phyloP scores from a whole-genome alignment of 192 early-diverging fungal genomes.

The Backusella luteola region DNA sequence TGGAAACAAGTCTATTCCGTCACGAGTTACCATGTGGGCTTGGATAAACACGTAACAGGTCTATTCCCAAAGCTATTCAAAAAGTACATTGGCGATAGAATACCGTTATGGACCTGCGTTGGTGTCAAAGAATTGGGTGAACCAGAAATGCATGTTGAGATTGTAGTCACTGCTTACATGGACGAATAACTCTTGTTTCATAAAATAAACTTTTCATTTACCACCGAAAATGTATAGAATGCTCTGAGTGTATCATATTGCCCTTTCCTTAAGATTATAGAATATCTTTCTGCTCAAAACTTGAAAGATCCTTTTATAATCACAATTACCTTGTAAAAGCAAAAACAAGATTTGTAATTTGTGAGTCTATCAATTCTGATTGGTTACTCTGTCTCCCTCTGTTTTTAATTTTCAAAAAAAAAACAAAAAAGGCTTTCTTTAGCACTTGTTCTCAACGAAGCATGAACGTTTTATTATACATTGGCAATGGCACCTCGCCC shows the following conservation, averaged over 20 bases:
- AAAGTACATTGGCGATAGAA: slow-evolving; percentile 1
- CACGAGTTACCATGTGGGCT: not conserved
- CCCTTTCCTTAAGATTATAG: no score
- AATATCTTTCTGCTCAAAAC: no score
- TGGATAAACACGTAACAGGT: not conserved
- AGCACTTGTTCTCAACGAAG: not conserved
- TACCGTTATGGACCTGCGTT: not conserved
- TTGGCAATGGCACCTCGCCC: slow-evolving; percentile 70
- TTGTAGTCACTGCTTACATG: not conserved
- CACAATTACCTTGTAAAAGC: no score
- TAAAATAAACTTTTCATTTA: no score
- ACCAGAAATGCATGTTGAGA: slow-evolving; percentile 10
- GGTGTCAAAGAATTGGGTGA: not conserved
- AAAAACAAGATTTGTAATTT: no score
- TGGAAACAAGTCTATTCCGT: not conserved
- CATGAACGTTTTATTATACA: slow-evolving; percentile 87
- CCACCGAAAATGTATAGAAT: no score
- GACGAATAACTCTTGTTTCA: not conserved
- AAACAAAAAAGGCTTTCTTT: not conserved
- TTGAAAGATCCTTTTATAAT: no score
- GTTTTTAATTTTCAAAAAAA: not conserved
- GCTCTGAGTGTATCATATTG: no score
- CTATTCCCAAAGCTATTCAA: not conserved
- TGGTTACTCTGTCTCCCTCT: not conserved
- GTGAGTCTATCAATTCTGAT: no score